These are phyloP conservation scores for Phytophthora brassicae DNA, from an alignment of 352 stramenopile species.

Conservation along the genomic window DNA sequence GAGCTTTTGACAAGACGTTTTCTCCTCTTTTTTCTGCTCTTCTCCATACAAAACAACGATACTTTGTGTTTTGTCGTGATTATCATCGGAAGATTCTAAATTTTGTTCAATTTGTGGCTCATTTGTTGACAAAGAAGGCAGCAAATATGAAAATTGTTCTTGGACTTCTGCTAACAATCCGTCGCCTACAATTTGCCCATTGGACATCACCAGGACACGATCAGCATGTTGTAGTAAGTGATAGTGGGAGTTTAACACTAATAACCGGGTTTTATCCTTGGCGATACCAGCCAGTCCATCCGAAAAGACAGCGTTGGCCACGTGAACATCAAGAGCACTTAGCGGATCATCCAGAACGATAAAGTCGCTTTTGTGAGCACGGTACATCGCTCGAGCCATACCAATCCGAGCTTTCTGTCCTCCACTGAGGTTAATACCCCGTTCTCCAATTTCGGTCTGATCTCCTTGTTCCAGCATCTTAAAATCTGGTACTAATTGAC, in stretches of 20 bases:
- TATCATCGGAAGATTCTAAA: no score
- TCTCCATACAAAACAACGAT: no score
- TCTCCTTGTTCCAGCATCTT: conserved; percentile 82
- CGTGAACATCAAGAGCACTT: conserved; percentile 30
- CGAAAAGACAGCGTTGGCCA: conserved; percentile 88
- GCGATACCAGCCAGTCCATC: conserved; percentile 79
- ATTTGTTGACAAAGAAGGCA: no score
- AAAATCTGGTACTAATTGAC: conserved; percentile 82
- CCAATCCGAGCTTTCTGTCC: conserved; percentile 87
- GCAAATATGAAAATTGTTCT: conserved; percentile 29
- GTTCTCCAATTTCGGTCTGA: conserved; percentile 92
- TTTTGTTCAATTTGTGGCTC: no score
- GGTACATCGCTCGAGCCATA: conserved; percentile 91
- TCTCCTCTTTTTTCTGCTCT: no score
- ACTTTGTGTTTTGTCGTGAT: no score
- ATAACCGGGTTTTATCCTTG: conserved; percentile 71
- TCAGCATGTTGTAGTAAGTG: conserved; percentile 80
- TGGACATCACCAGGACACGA: conserved; percentile 64
- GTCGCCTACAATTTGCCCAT: conserved; percentile 80
- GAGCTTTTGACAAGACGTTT: no score
- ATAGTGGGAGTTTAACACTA: conserved; percentile 94
- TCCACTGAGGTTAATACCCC: conserved; percentile 92
- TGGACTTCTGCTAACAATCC: conserved; percentile 75
- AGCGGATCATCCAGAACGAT: conserved; percentile 91
- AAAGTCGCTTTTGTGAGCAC: conserved; percentile 78